phyloP scores from a whole-genome alignment of 345 rosid genomes.

The Gossypium australe region DNA sequence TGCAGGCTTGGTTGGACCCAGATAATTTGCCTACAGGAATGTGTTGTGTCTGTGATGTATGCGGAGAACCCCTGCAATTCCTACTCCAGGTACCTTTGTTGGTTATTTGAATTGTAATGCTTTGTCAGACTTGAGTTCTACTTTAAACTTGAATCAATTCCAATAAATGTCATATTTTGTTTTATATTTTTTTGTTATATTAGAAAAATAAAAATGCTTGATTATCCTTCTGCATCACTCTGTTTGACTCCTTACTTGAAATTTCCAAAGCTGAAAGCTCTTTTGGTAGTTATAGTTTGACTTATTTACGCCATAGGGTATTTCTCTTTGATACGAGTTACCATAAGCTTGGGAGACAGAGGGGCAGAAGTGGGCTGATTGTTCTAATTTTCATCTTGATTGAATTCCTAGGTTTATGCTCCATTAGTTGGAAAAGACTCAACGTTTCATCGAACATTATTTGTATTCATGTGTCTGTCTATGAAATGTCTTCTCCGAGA shows the following conservation, averaged over 20 bases:
- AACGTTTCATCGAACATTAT: conserved; percentile 71
- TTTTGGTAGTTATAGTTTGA: not conserved
- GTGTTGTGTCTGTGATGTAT: conserved; percentile 59
- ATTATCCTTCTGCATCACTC: not conserved
- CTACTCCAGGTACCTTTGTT: conserved; percentile 63
- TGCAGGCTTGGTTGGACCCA: conserved; percentile 92
- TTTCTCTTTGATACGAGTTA: conserved; percentile 1
- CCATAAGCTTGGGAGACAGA: not conserved
- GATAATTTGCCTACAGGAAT: conserved; percentile 67
- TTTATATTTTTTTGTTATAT: not conserved
- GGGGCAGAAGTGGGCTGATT: not conserved
- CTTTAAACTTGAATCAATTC: not conserved
- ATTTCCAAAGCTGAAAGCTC: not conserved
- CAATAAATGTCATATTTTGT: not conserved
- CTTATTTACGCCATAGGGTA: not conserved
- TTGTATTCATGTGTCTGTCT: conserved; percentile 74
- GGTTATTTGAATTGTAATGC: not conserved
- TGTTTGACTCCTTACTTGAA: not conserved
- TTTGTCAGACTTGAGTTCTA: not conserved
- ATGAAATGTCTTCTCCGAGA: conserved; percentile 86
- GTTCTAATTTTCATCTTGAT: not conserved
- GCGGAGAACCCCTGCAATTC: conserved; percentile 82
- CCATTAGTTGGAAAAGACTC: conserved; percentile 61
- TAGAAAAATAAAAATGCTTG: not conserved
- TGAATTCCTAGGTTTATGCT: conserved; percentile 63